phyloP scores from a whole-genome alignment of 2,329 filamentous ascomycete species.

The Pyrenochaeta sp. region DNA sequence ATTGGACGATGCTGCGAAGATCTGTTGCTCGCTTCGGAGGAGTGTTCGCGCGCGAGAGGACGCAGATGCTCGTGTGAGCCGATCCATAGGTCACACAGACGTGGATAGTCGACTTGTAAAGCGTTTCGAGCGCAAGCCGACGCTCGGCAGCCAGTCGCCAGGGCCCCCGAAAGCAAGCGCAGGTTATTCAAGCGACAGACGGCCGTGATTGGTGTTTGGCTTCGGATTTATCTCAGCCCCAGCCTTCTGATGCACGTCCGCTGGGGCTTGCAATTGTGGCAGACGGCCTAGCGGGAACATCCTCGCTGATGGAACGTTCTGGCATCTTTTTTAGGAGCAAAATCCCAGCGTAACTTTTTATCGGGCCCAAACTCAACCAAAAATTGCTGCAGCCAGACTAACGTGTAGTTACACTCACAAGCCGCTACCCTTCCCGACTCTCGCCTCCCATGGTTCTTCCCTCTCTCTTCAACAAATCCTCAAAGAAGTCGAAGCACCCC shows the following conservation, averaged over 20 bases:
- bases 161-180: no score
- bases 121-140: conserved; percentile 1
- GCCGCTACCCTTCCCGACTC: conserved; percentile 22
- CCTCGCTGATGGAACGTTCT: conserved; percentile 42
- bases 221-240: conserved; percentile 17
- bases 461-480: conserved; percentile 47
- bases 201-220: conserved; percentile 18
- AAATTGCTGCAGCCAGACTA: conserved; percentile 37
- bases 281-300: conserved; percentile 22
- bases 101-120: neutral
- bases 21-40: neutral
- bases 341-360: conserved; percentile 32
- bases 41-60: neutral
- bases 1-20: conserved; percentile 18
- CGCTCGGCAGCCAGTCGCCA: conserved; percentile 1
- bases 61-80: no score
- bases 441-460: conserved; percentile 48
- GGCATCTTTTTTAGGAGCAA: conserved; percentile 33
- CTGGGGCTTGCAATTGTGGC: conserved; percentile 27
- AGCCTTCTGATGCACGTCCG: conserved; percentile 32
- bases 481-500: conserved; percentile 45
- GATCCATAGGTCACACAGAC: neutral
- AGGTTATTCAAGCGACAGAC: conserved; percentile 2
- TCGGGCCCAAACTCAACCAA: conserved; percentile 37
- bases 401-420: conserved; percentile 38